Conservation (phyloP, 192 early-diverging fungal species). For the Coemansia sp. region DNA sequence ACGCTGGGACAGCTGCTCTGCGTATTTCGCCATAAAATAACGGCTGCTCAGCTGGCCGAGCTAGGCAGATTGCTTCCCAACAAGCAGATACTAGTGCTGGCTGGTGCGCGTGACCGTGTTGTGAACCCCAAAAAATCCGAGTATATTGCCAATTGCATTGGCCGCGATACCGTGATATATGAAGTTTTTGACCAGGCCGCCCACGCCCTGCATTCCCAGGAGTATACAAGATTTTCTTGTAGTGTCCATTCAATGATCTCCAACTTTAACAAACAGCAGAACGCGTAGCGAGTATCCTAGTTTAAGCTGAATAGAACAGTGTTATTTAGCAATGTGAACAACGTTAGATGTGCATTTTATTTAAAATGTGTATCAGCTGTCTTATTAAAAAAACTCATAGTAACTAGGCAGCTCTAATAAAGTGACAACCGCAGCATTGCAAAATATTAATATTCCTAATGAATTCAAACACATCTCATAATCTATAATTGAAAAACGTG, state of each 20-base stretch:
- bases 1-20: constrained; percentile 35
- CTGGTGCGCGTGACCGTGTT: constrained; percentile 39
- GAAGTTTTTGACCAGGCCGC: constrained; percentile 38
- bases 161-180: constrained; percentile 32
- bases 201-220: constrained; percentile 26
- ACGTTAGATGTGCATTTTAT: too few relatives aligned
- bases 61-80: constrained; percentile 31
- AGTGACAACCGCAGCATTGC: too few relatives aligned
- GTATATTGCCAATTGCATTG: constrained; percentile 39
- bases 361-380: too few relatives aligned
- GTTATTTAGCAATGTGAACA: too few relatives aligned
- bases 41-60: constrained; percentile 21
- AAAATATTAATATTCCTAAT: too few relatives aligned
- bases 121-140: constrained; percentile 38
- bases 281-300: too few relatives aligned
- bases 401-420: too few relatives aligned
- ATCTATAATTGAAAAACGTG: too few relatives aligned
- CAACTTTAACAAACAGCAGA: neutral
- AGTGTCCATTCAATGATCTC: constrained; percentile 37
- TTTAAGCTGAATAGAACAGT: too few relatives aligned
- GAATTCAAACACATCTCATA: too few relatives aligned
- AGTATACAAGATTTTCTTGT: constrained; percentile 17
- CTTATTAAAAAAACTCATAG: too few relatives aligned
- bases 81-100: constrained; percentile 42
- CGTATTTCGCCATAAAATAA: constrained; percentile 45